These are phyloP conservation scores for Diaporthe australafricana DNA, from an alignment of 2,329 filamentous ascomycete species.

Conservation along the genomic window DNA sequence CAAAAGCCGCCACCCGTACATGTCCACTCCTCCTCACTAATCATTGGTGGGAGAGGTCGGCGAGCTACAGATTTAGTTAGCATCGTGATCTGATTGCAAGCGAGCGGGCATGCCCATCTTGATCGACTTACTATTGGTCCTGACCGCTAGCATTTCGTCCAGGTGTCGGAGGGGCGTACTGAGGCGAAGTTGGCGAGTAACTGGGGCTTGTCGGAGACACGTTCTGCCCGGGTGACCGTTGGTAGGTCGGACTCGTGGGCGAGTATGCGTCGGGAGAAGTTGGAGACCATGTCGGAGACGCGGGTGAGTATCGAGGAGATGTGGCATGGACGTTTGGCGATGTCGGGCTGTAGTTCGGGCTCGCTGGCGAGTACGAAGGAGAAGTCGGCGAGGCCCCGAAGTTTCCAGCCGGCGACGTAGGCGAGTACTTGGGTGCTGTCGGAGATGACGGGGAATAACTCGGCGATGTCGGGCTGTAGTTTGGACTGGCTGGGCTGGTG, in stretches of 20 bases:
- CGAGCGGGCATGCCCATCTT: slow-evolving; percentile 17
- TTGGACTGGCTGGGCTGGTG: slow-evolving; percentile 67
- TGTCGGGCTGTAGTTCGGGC: slow-evolving; percentile 78
- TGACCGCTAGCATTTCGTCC: slow-evolving; percentile 53
- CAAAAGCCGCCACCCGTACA: slow-evolving; percentile 30
- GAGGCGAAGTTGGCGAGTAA: slow-evolving; percentile 75
- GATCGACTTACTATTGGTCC: slow-evolving; percentile 53
- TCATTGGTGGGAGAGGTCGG: slow-evolving; percentile 54
- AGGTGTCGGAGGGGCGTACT: slow-evolving; percentile 58
- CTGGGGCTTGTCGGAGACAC: slow-evolving; percentile 76
- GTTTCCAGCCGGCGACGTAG: slow-evolving; percentile 79
- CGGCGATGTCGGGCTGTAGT: slow-evolving; percentile 74
- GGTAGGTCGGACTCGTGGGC: slow-evolving; percentile 72
- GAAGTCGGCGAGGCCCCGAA: slow-evolving; percentile 75
- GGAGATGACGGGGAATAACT: slow-evolving; percentile 74
- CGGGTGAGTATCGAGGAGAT: slow-evolving; percentile 74
- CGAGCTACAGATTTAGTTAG: slow-evolving; percentile 44
- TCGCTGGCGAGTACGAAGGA: slow-evolving; percentile 77
- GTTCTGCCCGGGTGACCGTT: slow-evolving; percentile 64
- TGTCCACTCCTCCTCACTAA: slow-evolving; percentile 40
- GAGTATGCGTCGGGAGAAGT: slow-evolving; percentile 76
- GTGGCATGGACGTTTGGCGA: slow-evolving; percentile 68
- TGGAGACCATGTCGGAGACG: slow-evolving; percentile 82
- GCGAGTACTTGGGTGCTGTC: slow-evolving; percentile 69
- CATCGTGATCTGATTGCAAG: no score